Conservation (phyloP, 345 rosid species). For the Adansonia digitata region DNA sequence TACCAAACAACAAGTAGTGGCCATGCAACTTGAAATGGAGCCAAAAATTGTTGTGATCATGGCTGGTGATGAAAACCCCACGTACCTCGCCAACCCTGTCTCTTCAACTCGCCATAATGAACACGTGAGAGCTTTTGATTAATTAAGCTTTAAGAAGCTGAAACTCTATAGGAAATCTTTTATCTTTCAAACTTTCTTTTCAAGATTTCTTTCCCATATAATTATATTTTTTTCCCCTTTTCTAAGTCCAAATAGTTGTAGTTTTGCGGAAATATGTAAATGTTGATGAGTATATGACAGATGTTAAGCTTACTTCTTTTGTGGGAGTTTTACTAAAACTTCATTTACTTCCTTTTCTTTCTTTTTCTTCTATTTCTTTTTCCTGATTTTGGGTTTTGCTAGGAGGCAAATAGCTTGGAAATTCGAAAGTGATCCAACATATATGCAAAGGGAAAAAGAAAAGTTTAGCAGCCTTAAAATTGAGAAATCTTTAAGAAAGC, state of each 20-base stretch:
- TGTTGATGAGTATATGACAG: constrained; percentile 5
- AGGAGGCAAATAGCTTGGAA: neutral
- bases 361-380: neutral
- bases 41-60: constrained; percentile 66
- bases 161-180: neutral
- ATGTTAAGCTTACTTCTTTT: neutral
- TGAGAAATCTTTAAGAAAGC: neutral
- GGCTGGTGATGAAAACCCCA: constrained; percentile 61
- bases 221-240: neutral
- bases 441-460: neutral
- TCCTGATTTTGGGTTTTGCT: neutral
- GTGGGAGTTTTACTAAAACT: neutral
- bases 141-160: neutral
- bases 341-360: neutral
- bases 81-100: constrained; percentile 47
- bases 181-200: neutral
- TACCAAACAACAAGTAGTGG: neutral
- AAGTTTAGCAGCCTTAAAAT: neutral
- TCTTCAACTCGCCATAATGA: neutral
- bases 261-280: constrained; percentile 14
- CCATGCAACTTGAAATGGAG: constrained; percentile 41
- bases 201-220: neutral
- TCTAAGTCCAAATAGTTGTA: neutral
- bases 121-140: neutral
- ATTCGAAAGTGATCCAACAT: neutral